Conservation (phyloP, 2,329 filamentous ascomycete species). For the Lachnellula cervina region DNA sequence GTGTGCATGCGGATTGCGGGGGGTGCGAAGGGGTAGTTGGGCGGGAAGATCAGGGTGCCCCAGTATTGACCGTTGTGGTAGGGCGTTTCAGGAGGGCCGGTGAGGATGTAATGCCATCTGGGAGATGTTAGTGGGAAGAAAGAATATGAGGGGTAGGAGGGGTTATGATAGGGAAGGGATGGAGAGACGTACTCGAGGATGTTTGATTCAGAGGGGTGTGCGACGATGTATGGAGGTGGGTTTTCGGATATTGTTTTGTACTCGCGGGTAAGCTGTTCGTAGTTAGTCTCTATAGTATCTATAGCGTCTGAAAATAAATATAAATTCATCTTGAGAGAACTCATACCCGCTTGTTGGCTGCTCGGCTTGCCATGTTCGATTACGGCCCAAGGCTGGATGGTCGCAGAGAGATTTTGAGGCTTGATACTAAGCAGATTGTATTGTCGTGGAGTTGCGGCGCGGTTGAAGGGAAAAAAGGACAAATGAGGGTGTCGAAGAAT, state of each 20-base stretch:
- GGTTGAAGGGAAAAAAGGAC: slow-evolving; percentile 23
- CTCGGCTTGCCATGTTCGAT: slow-evolving; percentile 60
- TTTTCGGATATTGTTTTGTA: slow-evolving; percentile 64
- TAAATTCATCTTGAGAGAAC: slow-evolving; percentile 37
- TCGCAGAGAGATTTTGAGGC: not conserved
- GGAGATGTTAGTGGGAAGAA: slow-evolving; percentile 10
- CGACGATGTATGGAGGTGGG: slow-evolving; percentile 82
- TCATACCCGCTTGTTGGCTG: slow-evolving; percentile 64
- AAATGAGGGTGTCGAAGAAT: slow-evolving; percentile 14
- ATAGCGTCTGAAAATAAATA: slow-evolving; percentile 31
- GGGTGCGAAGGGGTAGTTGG: slow-evolving; percentile 95
- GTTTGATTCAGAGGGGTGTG: slow-evolving; percentile 85
- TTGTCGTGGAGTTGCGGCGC: slow-evolving; percentile 28
- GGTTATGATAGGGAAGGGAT: not conserved
- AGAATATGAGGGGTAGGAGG: not conserved
- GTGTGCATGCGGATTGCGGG: slow-evolving; percentile 99
- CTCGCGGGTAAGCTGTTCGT: slow-evolving; percentile 53
- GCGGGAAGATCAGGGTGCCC: slow-evolving; percentile 92
- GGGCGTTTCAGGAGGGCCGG: slow-evolving; percentile 87
- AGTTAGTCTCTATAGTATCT: slow-evolving; percentile 6
- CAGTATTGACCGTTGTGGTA: slow-evolving; percentile 97
- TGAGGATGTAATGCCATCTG: slow-evolving; percentile 93
- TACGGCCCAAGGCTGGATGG: slow-evolving; percentile 13
- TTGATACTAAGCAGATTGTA: not conserved
- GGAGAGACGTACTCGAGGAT: slow-evolving; percentile 68